A percentile compares a stretch with the other conserved stretches of the same genome.
phyloP scores from a whole-genome alignment of 305 asterid genomes.

The Fraxinus nigra region DNA sequence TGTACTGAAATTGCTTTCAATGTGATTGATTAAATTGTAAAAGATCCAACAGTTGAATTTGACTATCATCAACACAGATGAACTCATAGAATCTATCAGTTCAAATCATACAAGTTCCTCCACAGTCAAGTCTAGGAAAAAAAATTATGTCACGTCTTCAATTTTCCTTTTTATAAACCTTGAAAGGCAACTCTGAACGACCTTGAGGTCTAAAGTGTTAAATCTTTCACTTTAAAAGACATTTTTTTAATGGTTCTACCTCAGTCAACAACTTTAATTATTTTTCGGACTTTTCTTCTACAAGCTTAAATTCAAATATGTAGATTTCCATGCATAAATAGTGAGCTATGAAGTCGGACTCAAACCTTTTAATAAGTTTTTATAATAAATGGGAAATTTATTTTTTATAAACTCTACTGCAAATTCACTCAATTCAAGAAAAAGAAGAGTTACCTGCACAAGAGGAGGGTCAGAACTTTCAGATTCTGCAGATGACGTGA shows the following conservation, averaged over 20 bases:
- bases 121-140: neutral
- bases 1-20: neutral
- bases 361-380: neutral
- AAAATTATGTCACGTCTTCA: neutral
- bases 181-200: slow-evolving; percentile 6
- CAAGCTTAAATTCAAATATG: neutral
- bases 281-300: slow-evolving; percentile 3
- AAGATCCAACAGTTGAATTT: neutral
- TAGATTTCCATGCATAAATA: neutral
- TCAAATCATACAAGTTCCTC: neutral
- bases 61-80: neutral
- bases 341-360: slow-evolving; percentile 1
- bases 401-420: neutral
- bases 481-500: slow-evolving; percentile 42
- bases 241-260: neutral
- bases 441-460: slow-evolving; percentile 55
- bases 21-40: neutral
- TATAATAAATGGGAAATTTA: neutral
- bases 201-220: slow-evolving; percentile 8
- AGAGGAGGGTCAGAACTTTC: slow-evolving; percentile 71
- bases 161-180: neutral
- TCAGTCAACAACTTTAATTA: slow-evolving; percentile 10
- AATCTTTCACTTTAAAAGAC: neutral
- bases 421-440: slow-evolving; percentile 13
- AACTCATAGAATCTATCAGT: neutral